Base-by-base conservation (phyloP, 2,329 filamentous ascomycete species). In the Colletotrichum kahawae region DNA sequence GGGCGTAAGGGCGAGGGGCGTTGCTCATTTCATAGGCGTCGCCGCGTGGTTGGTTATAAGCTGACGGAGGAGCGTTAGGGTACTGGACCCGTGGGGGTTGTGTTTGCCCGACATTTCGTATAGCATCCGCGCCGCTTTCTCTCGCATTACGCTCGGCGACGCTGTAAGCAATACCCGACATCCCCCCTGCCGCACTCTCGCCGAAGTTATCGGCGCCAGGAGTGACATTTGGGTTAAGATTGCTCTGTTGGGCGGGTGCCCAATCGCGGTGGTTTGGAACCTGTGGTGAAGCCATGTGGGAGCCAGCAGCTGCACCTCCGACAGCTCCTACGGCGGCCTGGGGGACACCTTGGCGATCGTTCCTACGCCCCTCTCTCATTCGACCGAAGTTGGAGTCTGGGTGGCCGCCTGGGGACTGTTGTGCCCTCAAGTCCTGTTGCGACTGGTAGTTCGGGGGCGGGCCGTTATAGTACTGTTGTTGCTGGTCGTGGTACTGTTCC, bases 131-230 rank as follows among this genome's bases (percentile, higher is more conserved):
- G 29, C 92, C 93, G 82, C 92, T 93, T 78, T 93, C 90, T 76
- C 92, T 87, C 76, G 91, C 88, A 83, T 92, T 91, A 67, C 88
- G 88, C 79, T 93, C 92, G 65, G 93, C 92, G 64, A 94, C 90
- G 70, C 87, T 90, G 79, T 92, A 88, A 51, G 93, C 93, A 75
- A 94, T 91, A 70, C 92, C 92, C 34, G 92, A 88, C 83, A 95
- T 92, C 71, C 92, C 93, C 78, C 92, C 93, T 27, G 89, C 87
- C 18, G 93, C 91, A 51, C 86, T 83, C 65, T 91, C 87, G 75
- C 92, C 88, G 77, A 93, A 91, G 81, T 95, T 94, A 84, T 95
- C 92, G 76, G 91, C 88, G 38, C 91, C 92, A 3, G 92, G 91
- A 1, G 92, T 93, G 71, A 87, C 84, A 79, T 84, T 88, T 78